Evolutionary conservation across 1,284 basidiomycete species (phyloP).

Genomic region (Moniliella sp.): DNA sequence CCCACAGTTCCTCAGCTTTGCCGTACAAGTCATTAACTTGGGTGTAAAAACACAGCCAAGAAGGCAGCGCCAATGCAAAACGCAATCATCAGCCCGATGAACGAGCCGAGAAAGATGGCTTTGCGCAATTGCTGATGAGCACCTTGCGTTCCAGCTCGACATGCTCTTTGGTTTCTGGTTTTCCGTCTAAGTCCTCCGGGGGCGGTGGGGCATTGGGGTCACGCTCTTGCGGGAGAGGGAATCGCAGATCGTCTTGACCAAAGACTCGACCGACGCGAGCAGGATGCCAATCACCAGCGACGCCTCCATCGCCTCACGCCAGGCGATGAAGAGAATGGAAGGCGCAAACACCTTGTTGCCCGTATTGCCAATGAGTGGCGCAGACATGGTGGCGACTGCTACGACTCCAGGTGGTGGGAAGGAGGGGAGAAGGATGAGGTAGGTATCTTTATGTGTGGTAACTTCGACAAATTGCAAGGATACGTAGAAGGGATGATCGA

Average conservation of each 20-base stretch:
- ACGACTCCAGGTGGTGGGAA: too few species aligned
- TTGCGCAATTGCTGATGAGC: slow-evolving; percentile 12
- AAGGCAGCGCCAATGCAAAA: slow-evolving; percentile 25
- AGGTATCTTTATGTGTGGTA: too few species aligned
- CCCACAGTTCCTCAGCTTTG: slow-evolving; percentile 31
- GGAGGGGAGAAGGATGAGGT: too few species aligned
- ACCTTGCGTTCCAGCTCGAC: slow-evolving; percentile 3
- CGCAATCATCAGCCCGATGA: slow-evolving; percentile 16
- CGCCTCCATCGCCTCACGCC: slow-evolving; percentile 26
- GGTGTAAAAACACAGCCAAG: slow-evolving; percentile 29
- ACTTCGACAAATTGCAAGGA: too few species aligned
- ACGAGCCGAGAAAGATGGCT: slow-evolving; percentile 14
- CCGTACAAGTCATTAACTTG: slow-evolving; percentile 41
- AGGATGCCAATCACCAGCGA: slow-evolving; percentile 28
- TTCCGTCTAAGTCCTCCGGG: too few species aligned
- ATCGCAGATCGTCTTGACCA: too few species aligned
- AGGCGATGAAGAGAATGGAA: slow-evolving; percentile 30
- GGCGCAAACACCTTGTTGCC: slow-evolving; percentile 29
- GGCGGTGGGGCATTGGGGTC: too few species aligned
- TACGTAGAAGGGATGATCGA: too few species aligned
- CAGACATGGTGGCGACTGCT: too few species aligned
- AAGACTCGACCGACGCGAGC: too few species aligned
- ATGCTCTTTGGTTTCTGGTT: background rate
- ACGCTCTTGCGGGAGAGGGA: too few species aligned
- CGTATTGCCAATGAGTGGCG: too few species aligned